Percentiles rank a stretch among this genome's conserved stretches.
phyloP scores from a whole-genome alignment of 164 flowering plant species.

The Chimonanthus praecox region DNA sequence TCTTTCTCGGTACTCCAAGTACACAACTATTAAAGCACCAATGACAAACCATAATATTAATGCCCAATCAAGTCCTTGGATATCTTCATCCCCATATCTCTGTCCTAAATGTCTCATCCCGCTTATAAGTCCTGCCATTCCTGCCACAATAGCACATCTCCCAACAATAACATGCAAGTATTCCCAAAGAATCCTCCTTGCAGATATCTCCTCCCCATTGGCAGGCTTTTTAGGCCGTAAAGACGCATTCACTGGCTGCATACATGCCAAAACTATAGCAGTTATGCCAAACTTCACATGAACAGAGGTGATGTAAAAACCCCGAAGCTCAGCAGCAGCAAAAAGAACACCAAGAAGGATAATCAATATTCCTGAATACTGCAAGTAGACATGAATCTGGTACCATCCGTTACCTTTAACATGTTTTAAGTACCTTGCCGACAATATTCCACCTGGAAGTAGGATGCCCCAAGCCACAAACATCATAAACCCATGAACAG shows the following conservation, averaged over 20 bases:
- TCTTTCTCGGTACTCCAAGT: conserved; percentile 62
- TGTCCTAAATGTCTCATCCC: conserved; percentile 95
- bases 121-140: conserved; percentile 69
- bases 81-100: conserved; percentile 70
- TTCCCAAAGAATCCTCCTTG: conserved; percentile 73
- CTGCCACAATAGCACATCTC: conserved; percentile 56
- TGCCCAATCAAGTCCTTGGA: conserved; percentile 67
- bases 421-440: conserved; percentile 89
- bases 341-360: conserved; percentile 80
- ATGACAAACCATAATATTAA: conserved; percentile 67
- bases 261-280: conserved; percentile 64
- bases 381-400: conserved; percentile 81
- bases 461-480: conserved; percentile 96
- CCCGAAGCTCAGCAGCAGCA: conserved; percentile 95
- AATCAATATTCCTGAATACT: conserved; percentile 87
- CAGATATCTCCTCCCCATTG: conserved; percentile 46
- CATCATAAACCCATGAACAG: conserved; percentile 99
- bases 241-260: conserved; percentile 77
- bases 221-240: conserved; percentile 66
- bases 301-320: conserved; percentile 51
- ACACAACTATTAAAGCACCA: conserved; percentile 44
- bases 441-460: conserved; percentile 86
- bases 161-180: conserved; percentile 70
- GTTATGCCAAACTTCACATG: conserved; percentile 88
- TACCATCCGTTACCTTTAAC: conserved; percentile 93